These are phyloP conservation scores for Thalassiosira livingstoniorum DNA, from an alignment of 352 stramenopile species.

Conservation along the genomic window DNA sequence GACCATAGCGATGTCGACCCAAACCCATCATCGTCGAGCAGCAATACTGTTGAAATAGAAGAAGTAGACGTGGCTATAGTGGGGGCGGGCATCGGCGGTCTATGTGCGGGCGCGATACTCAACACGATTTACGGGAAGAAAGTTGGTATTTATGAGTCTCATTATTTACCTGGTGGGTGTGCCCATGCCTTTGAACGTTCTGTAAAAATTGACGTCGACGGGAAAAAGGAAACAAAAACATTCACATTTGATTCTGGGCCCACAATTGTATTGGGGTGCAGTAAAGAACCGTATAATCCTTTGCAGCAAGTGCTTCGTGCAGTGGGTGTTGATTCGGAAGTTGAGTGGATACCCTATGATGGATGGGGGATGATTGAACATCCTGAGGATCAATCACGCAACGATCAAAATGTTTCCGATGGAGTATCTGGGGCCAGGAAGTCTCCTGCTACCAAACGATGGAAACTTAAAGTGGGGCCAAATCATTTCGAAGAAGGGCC, in stretches of 20 bases:
- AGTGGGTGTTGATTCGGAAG: constrained; percentile 66
- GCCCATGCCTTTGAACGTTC: constrained; percentile 85
- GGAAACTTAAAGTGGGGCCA: constrained; percentile 76
- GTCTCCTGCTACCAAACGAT: constrained; percentile 63
- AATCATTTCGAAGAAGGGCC: constrained; percentile 72
- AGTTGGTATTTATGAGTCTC: constrained; percentile 88
- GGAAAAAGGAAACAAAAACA: constrained; percentile 19
- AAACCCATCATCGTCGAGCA: neutral
- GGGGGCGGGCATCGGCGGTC: constrained; percentile 87
- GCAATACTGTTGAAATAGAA: constrained; percentile 31
- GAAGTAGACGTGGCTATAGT: constrained; percentile 84
- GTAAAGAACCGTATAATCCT: constrained; percentile 78
- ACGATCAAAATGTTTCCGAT: too few relatives aligned
- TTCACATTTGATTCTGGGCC: constrained; percentile 88
- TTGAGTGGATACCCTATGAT: constrained; percentile 87
- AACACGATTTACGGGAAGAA: constrained; percentile 86
- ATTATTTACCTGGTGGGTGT: constrained; percentile 87
- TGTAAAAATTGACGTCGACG: constrained; percentile 28
- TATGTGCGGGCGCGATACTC: constrained; percentile 87
- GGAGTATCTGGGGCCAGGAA: too few relatives aligned
- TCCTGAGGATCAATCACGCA: constrained; percentile 38
- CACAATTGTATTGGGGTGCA: constrained; percentile 85
- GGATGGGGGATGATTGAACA: constrained; percentile 87
- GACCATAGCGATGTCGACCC: too few relatives aligned
- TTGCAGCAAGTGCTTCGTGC: constrained; percentile 86